phyloP scores from a whole-genome alignment of 345 rosid genomes.

The Populus simonii region DNA sequence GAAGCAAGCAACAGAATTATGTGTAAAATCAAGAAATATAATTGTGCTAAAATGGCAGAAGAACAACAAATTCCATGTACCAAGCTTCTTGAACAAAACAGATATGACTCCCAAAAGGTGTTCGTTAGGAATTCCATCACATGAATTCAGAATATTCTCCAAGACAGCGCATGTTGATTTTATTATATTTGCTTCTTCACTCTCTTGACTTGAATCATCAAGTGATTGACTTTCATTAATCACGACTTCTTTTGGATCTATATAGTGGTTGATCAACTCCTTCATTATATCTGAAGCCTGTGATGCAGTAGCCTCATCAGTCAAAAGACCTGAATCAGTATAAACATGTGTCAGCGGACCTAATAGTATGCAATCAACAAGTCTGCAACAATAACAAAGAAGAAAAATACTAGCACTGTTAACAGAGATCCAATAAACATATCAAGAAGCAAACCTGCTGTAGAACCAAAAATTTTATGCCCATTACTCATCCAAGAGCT shows the following conservation, averaged over 20 bases:
- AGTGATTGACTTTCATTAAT: slow-evolving; percentile 27
- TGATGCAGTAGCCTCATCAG: slow-evolving; percentile 51
- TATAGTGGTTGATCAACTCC: slow-evolving; percentile 51
- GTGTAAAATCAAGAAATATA: not conserved
- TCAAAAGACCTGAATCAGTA: slow-evolving; percentile 59
- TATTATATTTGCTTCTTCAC: slow-evolving; percentile 43
- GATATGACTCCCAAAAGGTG: slow-evolving; percentile 54
- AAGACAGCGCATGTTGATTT: slow-evolving; percentile 50
- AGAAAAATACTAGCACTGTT: not conserved
- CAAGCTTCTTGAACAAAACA: slow-evolving; percentile 61
- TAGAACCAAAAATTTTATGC: slow-evolving; percentile 49
- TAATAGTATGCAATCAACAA: slow-evolving; percentile 1
- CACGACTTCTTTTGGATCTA: slow-evolving; percentile 34
- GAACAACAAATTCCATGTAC: slow-evolving; percentile 41
- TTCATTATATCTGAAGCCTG: slow-evolving; percentile 54
- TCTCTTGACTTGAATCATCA: slow-evolving; percentile 36
- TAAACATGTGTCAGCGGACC: not conserved
- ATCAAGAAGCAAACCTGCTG: slow-evolving; percentile 50
- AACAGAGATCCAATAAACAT: slow-evolving; percentile 3
- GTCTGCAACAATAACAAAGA: not conserved
- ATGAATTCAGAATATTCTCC: slow-evolving; percentile 46
- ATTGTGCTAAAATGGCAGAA: not conserved
- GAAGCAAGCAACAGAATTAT: not conserved
- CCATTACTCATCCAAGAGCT: slow-evolving; percentile 43
- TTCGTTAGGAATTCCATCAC: slow-evolving; percentile 50